These are phyloP conservation scores for Platanus orientalis DNA, from an alignment of 164 flowering plant species.

Conservation along the genomic window DNA sequence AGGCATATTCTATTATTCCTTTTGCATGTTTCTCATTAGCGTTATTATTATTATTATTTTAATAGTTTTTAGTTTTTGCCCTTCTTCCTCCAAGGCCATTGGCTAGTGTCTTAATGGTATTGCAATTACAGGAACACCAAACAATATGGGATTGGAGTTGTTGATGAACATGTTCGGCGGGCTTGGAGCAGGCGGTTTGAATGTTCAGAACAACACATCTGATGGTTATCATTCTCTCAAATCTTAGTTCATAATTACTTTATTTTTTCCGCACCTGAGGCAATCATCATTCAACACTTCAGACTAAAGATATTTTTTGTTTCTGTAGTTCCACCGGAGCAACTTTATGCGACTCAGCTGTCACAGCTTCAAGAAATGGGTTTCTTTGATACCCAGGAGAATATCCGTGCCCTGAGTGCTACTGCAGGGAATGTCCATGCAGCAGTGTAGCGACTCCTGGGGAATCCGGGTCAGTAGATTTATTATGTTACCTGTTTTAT, in stretches of 20 bases:
- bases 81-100: neutral
- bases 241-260: too few relatives aligned
- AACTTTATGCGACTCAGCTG: constrained; percentile 86
- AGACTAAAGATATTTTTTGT: constrained; percentile 7
- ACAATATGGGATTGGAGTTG: constrained; percentile 40
- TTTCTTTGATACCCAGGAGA: constrained; percentile 88
- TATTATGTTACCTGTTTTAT: constrained; percentile 3
- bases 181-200: constrained; percentile 45
- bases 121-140: constrained; percentile 25
- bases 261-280: neutral
- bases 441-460: constrained; percentile 93
- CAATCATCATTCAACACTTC: neutral
- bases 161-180: constrained; percentile 70
- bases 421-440: constrained; percentile 95
- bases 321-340: constrained; percentile 80
- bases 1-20: neutral
- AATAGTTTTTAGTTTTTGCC: neutral
- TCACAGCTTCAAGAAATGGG: constrained; percentile 98
- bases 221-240: constrained; percentile 29
- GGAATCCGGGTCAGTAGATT: constrained; percentile 55
- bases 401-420: constrained; percentile 78
- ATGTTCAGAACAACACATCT: constrained; percentile 29
- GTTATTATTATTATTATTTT: neutral
- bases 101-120: neutral
- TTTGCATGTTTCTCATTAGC: neutral